phyloP scores from a whole-genome alignment of 805 yeast species.

The Saccharomycopsis sp. region DNA sequence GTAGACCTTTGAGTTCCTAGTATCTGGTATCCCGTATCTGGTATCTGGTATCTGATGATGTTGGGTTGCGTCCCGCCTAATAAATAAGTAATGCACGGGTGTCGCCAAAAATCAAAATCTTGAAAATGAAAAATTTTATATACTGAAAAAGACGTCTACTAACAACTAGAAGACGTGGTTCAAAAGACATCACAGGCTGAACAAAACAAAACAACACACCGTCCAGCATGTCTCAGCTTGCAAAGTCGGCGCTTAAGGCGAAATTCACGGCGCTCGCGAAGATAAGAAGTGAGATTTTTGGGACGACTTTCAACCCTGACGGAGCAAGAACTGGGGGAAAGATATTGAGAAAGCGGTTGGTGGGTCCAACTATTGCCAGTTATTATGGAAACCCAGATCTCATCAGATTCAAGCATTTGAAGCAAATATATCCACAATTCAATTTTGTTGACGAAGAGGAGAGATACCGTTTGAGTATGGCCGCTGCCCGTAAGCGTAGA shows the following conservation, averaged over 20 bases:
- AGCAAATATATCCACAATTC: slow-evolving; percentile 41
- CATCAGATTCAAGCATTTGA: slow-evolving; percentile 56
- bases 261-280: slow-evolving; percentile 32
- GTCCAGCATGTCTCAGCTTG: slow-evolving; percentile 22
- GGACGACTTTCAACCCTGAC: slow-evolving; percentile 63
- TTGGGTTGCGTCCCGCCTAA: no score
- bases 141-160: no score
- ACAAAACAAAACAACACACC: neutral
- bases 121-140: no score
- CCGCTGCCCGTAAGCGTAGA: slow-evolving; percentile 66
- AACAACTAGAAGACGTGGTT: no score
- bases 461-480: slow-evolving; percentile 59
- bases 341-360: slow-evolving; percentile 57
- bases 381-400: slow-evolving; percentile 74
- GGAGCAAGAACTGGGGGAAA: slow-evolving; percentile 66
- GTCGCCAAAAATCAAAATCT: no score
- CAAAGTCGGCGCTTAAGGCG: slow-evolving; percentile 5
- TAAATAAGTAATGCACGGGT: no score
- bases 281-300: slow-evolving; percentile 59
- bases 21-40: no score
- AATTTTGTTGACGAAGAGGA: slow-evolving; percentile 62
- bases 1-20: no score
- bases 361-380: slow-evolving; percentile 62
- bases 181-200: no score
- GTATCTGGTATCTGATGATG: no score